Base-by-base conservation (phyloP, 495 filamentous ascomycete species). In the Cercophora newfieldiana region DNA sequence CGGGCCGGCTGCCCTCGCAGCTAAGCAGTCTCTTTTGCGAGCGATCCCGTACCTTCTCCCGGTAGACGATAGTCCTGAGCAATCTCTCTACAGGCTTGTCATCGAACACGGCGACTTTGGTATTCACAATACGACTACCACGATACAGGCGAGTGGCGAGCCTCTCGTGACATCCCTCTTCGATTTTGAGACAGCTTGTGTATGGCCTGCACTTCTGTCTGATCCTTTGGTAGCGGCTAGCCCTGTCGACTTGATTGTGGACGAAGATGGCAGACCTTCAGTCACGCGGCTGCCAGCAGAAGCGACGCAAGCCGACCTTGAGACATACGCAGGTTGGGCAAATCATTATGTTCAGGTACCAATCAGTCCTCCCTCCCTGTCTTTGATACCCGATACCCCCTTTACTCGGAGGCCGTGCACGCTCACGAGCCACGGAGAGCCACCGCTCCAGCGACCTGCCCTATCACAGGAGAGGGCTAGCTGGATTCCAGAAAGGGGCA, bases 341-440 rank as follows among this genome's bases (percentile, higher is more conserved):
- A 68, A 50, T 37, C 67, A 74, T 51, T 77, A 74, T 65, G 55
- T 74, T 22, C 51, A 70, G 68, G 64, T 58, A 58, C 28, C 18
- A 33, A 2, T 30, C 94, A 94, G 3, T 50, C 18, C 48, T 50
- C 48, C 48, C 5, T 50, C 48, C 19, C 33, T 18, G 7, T 44
- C 7, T 7, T 0, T 93, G 90, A 12, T 97, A 26, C 16, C 14
- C n/a, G n/a, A n/a, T n/a, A n/a, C n/a, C n/a, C n/a, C n/a, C n/a
- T n/a, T n/a, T n/a, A n/a, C n/a, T n/a, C n/a, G n/a, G n/a, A n/a
- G n/a, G n/a, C n/a, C n/a, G n/a, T n/a, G n/a, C n/a, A n/a, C n/a
- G n/a, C n/a, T n/a, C n/a, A n/a, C n/a, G n/a, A n/a, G n/a, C n/a
- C n/a, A n/a, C n/a, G n/a, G n/a, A n/a, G n/a, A n/a, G n/a, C n/a